phyloP scores from a whole-genome alignment of 2,329 filamentous ascomycete genomes.

The Rutstroemia sydowiana region DNA sequence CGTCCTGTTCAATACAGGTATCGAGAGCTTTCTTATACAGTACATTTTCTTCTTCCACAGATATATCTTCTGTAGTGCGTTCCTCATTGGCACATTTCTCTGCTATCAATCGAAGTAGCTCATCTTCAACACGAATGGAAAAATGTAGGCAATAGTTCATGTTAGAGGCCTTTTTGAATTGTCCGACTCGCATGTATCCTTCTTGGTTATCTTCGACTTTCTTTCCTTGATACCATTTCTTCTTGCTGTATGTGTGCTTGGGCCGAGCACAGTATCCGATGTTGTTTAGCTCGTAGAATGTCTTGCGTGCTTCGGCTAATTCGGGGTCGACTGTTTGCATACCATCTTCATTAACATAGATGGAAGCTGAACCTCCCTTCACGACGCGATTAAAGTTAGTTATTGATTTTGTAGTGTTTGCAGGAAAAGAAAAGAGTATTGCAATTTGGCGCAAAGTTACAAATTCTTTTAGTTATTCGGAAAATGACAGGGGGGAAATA shows the following conservation, averaged over 20 bases:
- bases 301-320: conserved; percentile 35
- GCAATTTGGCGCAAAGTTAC: no score
- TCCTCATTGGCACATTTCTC: not conserved
- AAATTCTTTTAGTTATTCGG: no score
- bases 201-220: conserved; percentile 8
- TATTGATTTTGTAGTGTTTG: no score
- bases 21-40: conserved; percentile 42
- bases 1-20: conserved; percentile 41
- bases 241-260: conserved; percentile 22
- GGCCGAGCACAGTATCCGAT: conserved; percentile 50
- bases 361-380: conserved; percentile 53
- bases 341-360: conserved; percentile 63
- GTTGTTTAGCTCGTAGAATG: conserved; percentile 49
- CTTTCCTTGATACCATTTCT: conserved; percentile 11
- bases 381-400: no score
- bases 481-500: no score
- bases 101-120: conserved; percentile 33
- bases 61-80: conserved; percentile 12
- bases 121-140: conserved; percentile 33
- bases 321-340: conserved; percentile 44
- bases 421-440: no score
- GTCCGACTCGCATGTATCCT: conserved; percentile 48
- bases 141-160: conserved; percentile 56
- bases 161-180: conserved; percentile 69
- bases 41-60: conserved; percentile 34